Evolutionary conservation across 805 yeast genomes (phyloP), one percentile per base, ranked within the genome.

Genomic region (Saitoella complicata): DNA sequence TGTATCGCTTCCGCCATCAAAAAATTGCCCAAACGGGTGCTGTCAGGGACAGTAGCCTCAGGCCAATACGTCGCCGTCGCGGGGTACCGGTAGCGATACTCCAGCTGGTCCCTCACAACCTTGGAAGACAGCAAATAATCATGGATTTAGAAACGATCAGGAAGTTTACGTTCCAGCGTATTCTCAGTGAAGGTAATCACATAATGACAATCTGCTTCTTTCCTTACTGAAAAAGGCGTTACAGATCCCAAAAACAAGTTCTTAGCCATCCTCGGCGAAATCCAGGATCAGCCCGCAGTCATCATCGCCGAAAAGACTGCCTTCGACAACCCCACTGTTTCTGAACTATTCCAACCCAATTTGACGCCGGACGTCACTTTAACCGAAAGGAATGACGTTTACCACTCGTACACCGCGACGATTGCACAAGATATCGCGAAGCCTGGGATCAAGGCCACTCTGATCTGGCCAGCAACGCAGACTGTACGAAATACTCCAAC

Each of bases 381-480:
- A 30, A 67, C 78, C 12, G 78, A 82, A n/a, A 58, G 64, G 10
- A 91, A 88, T 58, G 96, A 85, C 53, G 76, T 87, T 1, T 88
- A 88, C 56, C 70, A 70, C 49, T 88, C 97, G 96, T 83, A 84
- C 9, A 59, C 72, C 40, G 73, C 73, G 1, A 59, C 70, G 1
- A 51, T 80, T 38, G 52, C 53, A 3, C 78, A 74, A 49, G 65
- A 69, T 41, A 32, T 56, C 29, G 51, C 53, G 0, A 53, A 53
- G 4, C 83, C 93, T 1, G 70, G 76, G 0, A 78, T 78, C 10
- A 86, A 87, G 55, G 53, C 84, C 45, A 85, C 80, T 52, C 53
- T 88, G 45, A 77, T 88, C 30, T 85, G 74, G 58, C 98, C 98
- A 1, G 97, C 97, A 0, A 80, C 95, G 0, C 77, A 75, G 41